Base-by-base conservation (phyloP, 1,139 yeast species). In the Geotrichum reessii region DNA sequence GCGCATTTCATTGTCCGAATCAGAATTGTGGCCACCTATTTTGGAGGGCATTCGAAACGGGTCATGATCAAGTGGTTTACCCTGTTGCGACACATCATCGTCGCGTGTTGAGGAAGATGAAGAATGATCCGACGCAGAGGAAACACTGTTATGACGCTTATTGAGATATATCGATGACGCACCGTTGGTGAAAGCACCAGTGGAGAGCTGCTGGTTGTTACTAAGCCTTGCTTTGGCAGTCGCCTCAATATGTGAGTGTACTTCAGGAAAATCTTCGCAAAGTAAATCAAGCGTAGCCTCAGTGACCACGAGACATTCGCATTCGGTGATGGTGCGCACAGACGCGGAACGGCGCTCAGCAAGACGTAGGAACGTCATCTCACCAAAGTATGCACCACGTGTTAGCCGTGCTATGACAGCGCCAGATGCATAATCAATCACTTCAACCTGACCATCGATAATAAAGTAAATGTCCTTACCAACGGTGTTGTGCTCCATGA, bases 311-410 rank as follows among this genome's bases (percentile, higher is more conserved):
- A 86, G 74, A 49, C 86, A 76, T 58, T 84, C 87, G 24, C 83
- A 81, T 25, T 79, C 77, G 1, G 85, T 75, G 11, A 85, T 80
- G 0, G 89, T 77, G 58, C 91, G 74, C 40, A 86, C 81, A 56
- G 82, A 81, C 0, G 91, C 91, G 49, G 84, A 79, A 62, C 92
- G 72, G 42, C 68, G 70, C 12, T 78, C 73, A 25, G 85, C 71
- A 37, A 80, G 76, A 3, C 82, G 76, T 48, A 86, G 71, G 65
- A 86, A 86, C 0, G 89, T 81, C 84, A 86, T 83, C 69, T 86
- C 93, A 27, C 95, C 95, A 72, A 87, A 85, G 69, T 84, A 86
- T 49, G 83, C 79, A 9, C 88, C 90, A 9, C 81, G 72, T 2
- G 81, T 78, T 47, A 86, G 73, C 61, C 87, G 77, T 1, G 88